Conservation (phyloP, 2,329 filamentous ascomycete species). For the Fusarium citri region DNA sequence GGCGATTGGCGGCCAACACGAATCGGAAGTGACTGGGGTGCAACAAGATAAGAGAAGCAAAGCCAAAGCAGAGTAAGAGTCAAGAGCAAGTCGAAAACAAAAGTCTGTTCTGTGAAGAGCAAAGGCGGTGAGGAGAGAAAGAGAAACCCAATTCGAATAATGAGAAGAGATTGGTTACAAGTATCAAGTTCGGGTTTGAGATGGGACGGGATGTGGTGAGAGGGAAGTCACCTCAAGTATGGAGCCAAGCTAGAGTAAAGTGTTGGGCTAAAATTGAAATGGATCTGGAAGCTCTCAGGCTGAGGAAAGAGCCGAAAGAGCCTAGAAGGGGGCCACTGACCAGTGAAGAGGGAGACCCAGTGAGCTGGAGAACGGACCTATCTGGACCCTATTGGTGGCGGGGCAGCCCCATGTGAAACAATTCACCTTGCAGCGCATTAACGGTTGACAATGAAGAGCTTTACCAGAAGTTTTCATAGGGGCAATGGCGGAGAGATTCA, state of each 20-base stretch:
- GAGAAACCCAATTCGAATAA: background rate
- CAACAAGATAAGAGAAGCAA: slow-evolving; percentile 16
- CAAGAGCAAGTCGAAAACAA: background rate
- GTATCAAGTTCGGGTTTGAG: slow-evolving; percentile 26
- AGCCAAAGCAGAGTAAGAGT: background rate
- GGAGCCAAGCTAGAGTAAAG: slow-evolving; percentile 10
- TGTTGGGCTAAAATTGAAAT: slow-evolving; percentile 44
- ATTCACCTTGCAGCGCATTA: slow-evolving; percentile 28
- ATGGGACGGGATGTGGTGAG: slow-evolving; percentile 29
- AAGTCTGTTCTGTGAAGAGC: background rate
- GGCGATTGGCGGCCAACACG: slow-evolving; percentile 15
- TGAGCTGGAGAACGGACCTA: slow-evolving; percentile 19
- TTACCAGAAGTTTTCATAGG: background rate
- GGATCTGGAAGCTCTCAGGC: slow-evolving; percentile 41
- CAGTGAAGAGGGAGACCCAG: slow-evolving; percentile 10
- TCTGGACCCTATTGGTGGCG: slow-evolving; percentile 25
- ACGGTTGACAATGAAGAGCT: slow-evolving; percentile 4
- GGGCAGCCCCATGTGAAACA: slow-evolving; percentile 30
- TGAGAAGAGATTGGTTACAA: slow-evolving; percentile 24
- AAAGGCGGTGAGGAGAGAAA: slow-evolving; percentile 21
- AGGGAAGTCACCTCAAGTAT: slow-evolving; percentile 11
- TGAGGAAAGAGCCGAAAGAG: slow-evolving; percentile 35
- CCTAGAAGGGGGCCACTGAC: background rate
- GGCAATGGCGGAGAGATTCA: background rate
- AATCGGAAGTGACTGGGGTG: slow-evolving; percentile 2